phyloP scores from a whole-genome alignment of 805 yeast genomes.

The Ogataea sp. region DNA sequence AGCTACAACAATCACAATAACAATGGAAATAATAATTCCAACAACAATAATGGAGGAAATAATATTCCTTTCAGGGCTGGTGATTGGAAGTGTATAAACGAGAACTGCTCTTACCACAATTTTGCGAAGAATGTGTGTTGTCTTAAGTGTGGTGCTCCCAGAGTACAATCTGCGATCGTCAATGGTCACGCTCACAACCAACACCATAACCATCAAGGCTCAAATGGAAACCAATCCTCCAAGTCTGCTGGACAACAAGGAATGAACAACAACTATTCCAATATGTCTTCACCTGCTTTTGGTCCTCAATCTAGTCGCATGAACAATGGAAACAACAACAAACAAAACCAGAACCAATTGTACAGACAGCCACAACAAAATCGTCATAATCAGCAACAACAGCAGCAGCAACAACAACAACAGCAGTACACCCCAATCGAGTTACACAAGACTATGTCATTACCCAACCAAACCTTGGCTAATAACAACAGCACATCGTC shows the following conservation, averaged over 20 bases:
- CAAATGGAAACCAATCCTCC: neutral
- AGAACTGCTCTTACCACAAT: conserved; percentile 78
- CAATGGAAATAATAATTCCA: conserved; percentile 11
- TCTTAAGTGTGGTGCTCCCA: conserved; percentile 80
- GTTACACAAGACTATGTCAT: conserved; percentile 8
- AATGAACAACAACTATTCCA: neutral
- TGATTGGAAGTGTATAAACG: conserved; percentile 87
- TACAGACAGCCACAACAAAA: conserved; percentile 7
- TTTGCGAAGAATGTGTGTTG: conserved; percentile 87
- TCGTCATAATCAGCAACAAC: conserved; percentile 2
- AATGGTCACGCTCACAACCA: conserved; percentile 22
- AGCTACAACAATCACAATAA: conserved; percentile 7
- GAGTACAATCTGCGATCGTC: conserved; percentile 26
- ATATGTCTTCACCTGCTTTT: conserved; percentile 1
- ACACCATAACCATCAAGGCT: conserved; percentile 8
- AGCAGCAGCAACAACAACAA: conserved; percentile 1
- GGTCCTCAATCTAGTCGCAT: conserved; percentile 3
- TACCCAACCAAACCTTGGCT: conserved; percentile 2
- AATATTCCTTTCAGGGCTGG: conserved; percentile 94
- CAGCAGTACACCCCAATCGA: conserved; percentile 3
- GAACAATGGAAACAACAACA: conserved; percentile 2
- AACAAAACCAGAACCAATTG: conserved; percentile 6
- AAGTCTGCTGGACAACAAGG: neutral
- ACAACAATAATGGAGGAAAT: conserved; percentile 15
- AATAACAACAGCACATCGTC: neutral